Evolutionary conservation across 805 yeast genomes (phyloP), one percentile per base, ranked within the genome.

Genomic region (Wickerhamiella parazyma): DNA sequence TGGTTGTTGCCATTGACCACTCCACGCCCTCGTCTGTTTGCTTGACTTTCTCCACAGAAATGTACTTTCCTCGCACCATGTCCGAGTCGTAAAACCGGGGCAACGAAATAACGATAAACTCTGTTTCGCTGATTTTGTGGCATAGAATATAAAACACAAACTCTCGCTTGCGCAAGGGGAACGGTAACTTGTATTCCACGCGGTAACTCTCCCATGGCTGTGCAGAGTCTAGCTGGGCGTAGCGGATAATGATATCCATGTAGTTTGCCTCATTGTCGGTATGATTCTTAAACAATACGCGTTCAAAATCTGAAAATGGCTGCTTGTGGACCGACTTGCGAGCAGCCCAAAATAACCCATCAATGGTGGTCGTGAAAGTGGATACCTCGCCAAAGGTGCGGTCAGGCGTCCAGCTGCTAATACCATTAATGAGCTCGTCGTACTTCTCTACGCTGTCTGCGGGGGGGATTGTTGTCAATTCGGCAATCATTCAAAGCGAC

Each of bases 1-100:
- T 59, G 8, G 66, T 55, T 37, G 59, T 58, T 1, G 66, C 68
- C 66, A 63, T 60, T 7, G 54, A 48, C 69, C 69, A 65, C 22
- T 59, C 53, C 1, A 61, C 56, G 19, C 48, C 48, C 19, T 50
- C 49, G 3, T 22, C 41, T 3, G 45, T 42, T 10, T 52, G 45
- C 18, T 53, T 51, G 21, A 65, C 55, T 8, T 51, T 50, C 45
- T 65, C 69, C 8, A 65, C 53, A 10, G 67, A 56, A n/a, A 59
- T 49, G 46, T 66, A 65, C 11, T 35, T 29, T 4, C 58, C 69
- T 35, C 54, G 50, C 6, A 57, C 56, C 18, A 40, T 47, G 17
- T 47, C 42, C 3, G 46, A 36, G 2, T 47, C 38, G 18, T 49
- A 44, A 2, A 51, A 46, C 11, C 55, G 47, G 9, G 69, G 69